phyloP scores from a whole-genome alignment of 495 filamentous ascomycete genomes.

The Neurospora sp. region DNA sequence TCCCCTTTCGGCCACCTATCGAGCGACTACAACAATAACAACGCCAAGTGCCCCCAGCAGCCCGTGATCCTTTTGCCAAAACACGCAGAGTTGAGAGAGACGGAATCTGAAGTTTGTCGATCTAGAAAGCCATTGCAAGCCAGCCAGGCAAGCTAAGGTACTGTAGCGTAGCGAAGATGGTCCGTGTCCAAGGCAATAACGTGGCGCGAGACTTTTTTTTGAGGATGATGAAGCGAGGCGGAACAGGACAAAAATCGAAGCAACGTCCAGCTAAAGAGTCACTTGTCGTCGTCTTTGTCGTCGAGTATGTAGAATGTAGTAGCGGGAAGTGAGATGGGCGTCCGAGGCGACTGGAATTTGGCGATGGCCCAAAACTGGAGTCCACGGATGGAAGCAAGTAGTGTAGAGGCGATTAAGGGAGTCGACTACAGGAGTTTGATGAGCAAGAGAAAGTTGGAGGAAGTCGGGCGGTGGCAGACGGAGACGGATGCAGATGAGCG shows the following conservation, averaged over 20 bases:
- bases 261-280: conserved; percentile 7
- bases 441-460: background rate
- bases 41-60: background rate
- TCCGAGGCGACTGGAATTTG: background rate
- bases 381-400: background rate
- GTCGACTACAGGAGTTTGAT: background rate
- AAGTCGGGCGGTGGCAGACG: background rate
- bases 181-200: background rate
- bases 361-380: background rate
- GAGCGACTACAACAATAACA: background rate
- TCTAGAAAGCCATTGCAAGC: background rate
- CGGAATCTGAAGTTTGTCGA: background rate
- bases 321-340: background rate
- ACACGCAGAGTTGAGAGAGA: background rate
- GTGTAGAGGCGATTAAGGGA: background rate
- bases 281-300: background rate
- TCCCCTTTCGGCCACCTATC: background rate
- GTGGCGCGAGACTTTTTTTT: background rate
- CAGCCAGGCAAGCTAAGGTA: background rate
- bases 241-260: background rate
- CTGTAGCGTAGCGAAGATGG: background rate
- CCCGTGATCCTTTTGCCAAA: background rate
- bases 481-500: background rate
- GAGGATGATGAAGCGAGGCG: background rate
- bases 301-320: background rate